These are phyloP conservation scores for Malus sieversii DNA, from an alignment of 306 rosid species.

Conservation along the genomic window DNA sequence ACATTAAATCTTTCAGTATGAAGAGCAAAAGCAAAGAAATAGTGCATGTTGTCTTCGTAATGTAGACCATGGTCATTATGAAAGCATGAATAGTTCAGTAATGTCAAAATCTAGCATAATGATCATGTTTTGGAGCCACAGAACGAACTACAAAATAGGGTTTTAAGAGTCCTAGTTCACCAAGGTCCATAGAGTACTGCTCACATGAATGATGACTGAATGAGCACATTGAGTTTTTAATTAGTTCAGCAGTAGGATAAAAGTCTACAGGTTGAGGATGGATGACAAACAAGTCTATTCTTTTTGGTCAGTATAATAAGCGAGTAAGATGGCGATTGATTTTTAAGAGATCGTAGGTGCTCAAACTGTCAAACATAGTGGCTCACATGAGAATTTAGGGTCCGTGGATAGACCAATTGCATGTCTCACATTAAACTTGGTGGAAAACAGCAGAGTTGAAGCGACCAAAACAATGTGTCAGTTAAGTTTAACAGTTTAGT, in stretches of 20 bases:
- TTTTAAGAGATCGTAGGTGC: background rate
- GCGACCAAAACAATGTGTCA: background rate
- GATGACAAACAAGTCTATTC: background rate
- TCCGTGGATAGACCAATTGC: background rate
- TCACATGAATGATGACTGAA: background rate
- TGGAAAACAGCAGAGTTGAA: background rate
- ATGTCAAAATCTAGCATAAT: background rate
- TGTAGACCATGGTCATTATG: too few relatives aligned
- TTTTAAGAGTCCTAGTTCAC: background rate
- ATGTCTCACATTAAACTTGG: background rate
- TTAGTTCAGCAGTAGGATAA: background rate
- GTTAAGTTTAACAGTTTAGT: background rate
- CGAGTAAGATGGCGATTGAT: background rate
- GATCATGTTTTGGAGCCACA: background rate
- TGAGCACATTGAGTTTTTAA: background rate
- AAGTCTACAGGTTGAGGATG: background rate
- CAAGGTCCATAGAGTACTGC: background rate
- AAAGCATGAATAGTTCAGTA: too few relatives aligned
- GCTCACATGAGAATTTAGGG: background rate
- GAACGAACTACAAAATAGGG: background rate
- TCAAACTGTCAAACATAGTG: background rate
- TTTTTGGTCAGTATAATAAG: background rate
- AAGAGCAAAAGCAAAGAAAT: background rate
- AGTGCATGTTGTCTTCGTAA: background rate
- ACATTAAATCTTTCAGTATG: background rate